Conservation (phyloP, 1,139 yeast species). For the Yamadazyma atmosphaerica region DNA sequence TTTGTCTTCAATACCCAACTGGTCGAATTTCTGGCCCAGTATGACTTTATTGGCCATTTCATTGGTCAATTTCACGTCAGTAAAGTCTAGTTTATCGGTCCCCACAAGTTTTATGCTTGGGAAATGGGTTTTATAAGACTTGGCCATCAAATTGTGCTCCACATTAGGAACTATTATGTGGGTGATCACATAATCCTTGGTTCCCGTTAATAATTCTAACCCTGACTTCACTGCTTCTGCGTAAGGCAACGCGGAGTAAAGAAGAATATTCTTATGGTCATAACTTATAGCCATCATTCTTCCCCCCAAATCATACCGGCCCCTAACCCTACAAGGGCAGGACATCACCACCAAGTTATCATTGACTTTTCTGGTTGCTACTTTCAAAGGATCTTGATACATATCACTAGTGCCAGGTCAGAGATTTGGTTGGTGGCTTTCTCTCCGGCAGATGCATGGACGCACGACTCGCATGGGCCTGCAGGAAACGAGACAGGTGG, state of each 20-base stretch:
- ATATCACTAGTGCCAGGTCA: too few species aligned
- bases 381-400: constrained; percentile 34
- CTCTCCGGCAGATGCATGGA: too few species aligned
- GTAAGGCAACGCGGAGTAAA: constrained; percentile 63
- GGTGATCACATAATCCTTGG: constrained; percentile 28
- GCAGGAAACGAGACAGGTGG: too few species aligned
- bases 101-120: constrained; percentile 53
- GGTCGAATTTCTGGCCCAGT: constrained; percentile 5
- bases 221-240: constrained; percentile 42
- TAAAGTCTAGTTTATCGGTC: constrained; percentile 26
- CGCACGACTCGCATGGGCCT: too few species aligned
- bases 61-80: constrained; percentile 6
- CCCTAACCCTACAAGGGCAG: constrained; percentile 39
- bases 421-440: too few species aligned
- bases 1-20: constrained; percentile 19
- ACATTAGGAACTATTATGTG: constrained; percentile 52
- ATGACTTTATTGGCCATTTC: constrained; percentile 7
- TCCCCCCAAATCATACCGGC: constrained; percentile 54
- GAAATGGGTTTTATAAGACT: constrained; percentile 45
- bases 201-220: constrained; percentile 27
- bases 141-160: constrained; percentile 54
- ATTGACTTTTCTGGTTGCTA: constrained; percentile 43
- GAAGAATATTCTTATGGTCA: constrained; percentile 35
- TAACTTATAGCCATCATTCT: constrained; percentile 53
- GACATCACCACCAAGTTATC: constrained; percentile 50